Evolutionary conservation across 768 basidiomycete genomes (phyloP).

Genomic region (Heimioporus sp.): DNA sequence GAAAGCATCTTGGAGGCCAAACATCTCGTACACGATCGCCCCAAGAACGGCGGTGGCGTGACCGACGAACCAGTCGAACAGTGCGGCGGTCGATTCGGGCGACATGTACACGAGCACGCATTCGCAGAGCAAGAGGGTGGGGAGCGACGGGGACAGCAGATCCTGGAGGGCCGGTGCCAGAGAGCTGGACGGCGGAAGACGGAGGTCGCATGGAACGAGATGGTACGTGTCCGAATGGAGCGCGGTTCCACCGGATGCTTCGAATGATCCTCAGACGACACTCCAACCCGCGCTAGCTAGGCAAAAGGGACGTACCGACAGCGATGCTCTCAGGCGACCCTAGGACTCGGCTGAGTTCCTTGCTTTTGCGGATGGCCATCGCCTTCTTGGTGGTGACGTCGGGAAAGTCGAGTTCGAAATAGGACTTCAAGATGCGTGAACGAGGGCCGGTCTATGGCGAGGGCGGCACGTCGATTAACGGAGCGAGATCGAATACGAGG

Average conservation of each 20-base stretch:
- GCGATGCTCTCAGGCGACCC: constrained; percentile 14
- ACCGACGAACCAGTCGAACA: constrained; percentile 73
- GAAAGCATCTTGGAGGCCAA: constrained; percentile 81
- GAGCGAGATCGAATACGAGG: not conserved
- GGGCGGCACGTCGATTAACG: not conserved
- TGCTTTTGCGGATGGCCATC: constrained; percentile 71
- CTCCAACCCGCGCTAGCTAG: not conserved
- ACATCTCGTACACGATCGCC: constrained; percentile 89
- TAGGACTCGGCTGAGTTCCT: constrained; percentile 32
- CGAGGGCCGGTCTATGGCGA: constrained; percentile 52
- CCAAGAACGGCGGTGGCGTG: constrained; percentile 46
- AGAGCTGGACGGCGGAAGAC: constrained; percentile 47
- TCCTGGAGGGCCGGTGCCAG: constrained; percentile 37
- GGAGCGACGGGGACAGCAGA: constrained; percentile 55
- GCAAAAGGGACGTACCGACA: constrained; percentile 7
- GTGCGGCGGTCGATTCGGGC: constrained; percentile 50
- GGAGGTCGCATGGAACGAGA: constrained; percentile 75
- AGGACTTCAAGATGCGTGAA: constrained; percentile 50
- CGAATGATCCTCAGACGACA: not conserved
- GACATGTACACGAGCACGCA: constrained; percentile 89
- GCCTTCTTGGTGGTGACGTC: constrained; percentile 84
- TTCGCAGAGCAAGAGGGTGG: constrained; percentile 87
- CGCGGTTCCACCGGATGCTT: constrained; percentile 40
- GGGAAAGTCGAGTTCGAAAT: constrained; percentile 90
- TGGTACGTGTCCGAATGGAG: constrained; percentile 49